Conservation (phyloP, 345 rosid species). For the Streptanthus diversifolius region DNA sequence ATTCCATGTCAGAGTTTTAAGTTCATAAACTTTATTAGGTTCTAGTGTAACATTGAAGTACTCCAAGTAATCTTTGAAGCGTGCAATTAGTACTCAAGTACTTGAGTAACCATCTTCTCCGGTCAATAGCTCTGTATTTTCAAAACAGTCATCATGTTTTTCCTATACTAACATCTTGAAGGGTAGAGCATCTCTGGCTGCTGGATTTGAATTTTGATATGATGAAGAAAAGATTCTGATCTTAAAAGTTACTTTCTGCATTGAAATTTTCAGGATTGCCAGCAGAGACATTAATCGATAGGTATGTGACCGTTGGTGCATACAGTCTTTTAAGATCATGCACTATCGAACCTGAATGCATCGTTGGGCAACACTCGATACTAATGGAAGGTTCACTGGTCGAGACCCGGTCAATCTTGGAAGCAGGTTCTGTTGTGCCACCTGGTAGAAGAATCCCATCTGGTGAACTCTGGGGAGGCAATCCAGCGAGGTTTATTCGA, state of each 20-base stretch:
- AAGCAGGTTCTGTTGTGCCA: slow-evolving; percentile 93
- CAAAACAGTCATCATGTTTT: not conserved
- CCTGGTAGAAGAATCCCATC: slow-evolving; percentile 96
- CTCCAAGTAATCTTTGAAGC: not conserved
- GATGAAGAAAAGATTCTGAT: not conserved
- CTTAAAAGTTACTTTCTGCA: not conserved
- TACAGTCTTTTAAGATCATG: slow-evolving; percentile 82
- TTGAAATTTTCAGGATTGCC: slow-evolving; percentile 67
- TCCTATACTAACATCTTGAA: not conserved
- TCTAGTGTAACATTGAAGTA: not conserved
- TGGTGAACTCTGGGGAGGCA: slow-evolving; percentile 99
- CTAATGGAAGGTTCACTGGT: slow-evolving; percentile 98
- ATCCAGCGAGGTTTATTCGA: slow-evolving; percentile 88
- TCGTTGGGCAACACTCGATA: slow-evolving; percentile 92
- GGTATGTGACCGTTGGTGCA: slow-evolving; percentile 91
- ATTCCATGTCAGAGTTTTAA: not conserved
- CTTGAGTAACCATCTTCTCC: not conserved
- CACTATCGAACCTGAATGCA: slow-evolving; percentile 97
- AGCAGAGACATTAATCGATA: slow-evolving; percentile 77
- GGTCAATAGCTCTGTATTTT: not conserved
- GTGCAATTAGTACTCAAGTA: not conserved
- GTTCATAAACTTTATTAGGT: not conserved
- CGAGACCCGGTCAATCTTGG: slow-evolving; percentile 85
- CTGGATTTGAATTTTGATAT: not conserved
- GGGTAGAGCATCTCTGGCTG: not conserved